A percentile compares a stretch with the other conserved stretches of the same genome.
phyloP scores from a whole-genome alignment of 2,329 filamentous ascomycete species.

The Arachnopeziza araneosa region DNA sequence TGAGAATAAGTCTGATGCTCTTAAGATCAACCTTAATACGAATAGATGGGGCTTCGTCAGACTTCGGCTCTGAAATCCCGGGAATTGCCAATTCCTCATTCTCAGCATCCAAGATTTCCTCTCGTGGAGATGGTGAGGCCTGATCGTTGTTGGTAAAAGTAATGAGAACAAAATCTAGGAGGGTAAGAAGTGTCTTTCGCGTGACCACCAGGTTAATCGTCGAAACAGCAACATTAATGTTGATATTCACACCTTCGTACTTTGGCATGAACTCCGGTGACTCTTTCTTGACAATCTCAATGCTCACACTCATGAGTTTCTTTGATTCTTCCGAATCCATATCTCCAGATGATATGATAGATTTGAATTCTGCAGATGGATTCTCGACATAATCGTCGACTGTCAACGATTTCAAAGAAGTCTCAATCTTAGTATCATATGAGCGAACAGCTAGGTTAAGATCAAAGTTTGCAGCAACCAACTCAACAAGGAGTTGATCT shows the following conservation, averaged over 20 bases:
- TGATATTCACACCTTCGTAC: conserved; percentile 90
- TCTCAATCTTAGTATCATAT: conserved; percentile 90
- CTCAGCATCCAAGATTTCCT: conserved; percentile 32
- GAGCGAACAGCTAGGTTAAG: conserved; percentile 83
- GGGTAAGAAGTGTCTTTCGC: conserved; percentile 80
- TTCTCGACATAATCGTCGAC: conserved; percentile 93
- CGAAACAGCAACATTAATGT: conserved; percentile 83
- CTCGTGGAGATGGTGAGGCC: conserved; percentile 35
- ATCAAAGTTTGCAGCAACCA: conserved; percentile 84
- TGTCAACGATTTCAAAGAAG: conserved; percentile 78
- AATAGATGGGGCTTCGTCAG: conserved; percentile 45
- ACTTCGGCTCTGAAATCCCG: conserved; percentile 11
- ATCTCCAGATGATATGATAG: conserved; percentile 84
- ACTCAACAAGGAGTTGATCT: conserved; percentile 80
- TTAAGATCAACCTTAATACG: conserved; percentile 91
- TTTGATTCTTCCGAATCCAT: conserved; percentile 69
- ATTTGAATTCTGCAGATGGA: conserved; percentile 87
- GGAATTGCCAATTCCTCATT: conserved; percentile 30
- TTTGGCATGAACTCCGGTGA: conserved; percentile 91
- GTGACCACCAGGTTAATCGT: conserved; percentile 97
- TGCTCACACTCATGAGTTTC: conserved; percentile 82
- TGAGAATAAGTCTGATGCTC: conserved; percentile 88
- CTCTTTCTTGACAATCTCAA: conserved; percentile 79
- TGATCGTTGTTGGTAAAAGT: conserved; percentile 70
- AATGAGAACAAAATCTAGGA: conserved; percentile 88